Evolutionary conservation across 176 grass and related monocot genomes (phyloP).

Genomic region (Puya raimondii): DNA sequence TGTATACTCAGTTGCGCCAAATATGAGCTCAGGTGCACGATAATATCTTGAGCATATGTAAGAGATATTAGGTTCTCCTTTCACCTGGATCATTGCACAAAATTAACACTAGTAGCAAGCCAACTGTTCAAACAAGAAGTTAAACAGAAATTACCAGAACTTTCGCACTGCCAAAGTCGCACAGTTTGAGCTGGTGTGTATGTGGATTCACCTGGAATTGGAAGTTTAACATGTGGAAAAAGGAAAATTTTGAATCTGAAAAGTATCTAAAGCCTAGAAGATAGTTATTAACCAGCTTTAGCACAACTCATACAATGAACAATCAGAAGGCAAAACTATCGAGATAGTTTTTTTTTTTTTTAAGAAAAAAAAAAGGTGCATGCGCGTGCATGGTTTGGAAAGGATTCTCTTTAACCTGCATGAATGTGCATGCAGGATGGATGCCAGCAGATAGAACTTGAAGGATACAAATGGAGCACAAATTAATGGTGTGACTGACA

Average conservation of each 20-base stretch:
- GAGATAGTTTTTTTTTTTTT: too few species aligned
- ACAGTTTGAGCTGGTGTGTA: slow-evolving; percentile 43
- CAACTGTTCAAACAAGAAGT: background rate
- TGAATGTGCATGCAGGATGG: background rate
- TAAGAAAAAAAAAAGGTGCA: background rate
- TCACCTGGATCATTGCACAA: slow-evolving; percentile 35
- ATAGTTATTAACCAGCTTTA: background rate
- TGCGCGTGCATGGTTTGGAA: too few species aligned
- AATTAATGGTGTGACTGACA: background rate
- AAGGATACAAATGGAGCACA: background rate
- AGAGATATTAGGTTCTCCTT: slow-evolving; percentile 95
- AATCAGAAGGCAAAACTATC: background rate
- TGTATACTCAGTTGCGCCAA: slow-evolving; percentile 95
- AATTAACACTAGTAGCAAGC: background rate
- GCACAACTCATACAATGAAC: background rate
- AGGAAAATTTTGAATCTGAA: slow-evolving; percentile 2
- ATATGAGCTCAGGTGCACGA: slow-evolving; percentile 94
- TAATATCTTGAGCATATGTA: slow-evolving; percentile 99
- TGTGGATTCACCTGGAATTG: slow-evolving; percentile 45
- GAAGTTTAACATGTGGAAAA: slow-evolving; percentile 7
- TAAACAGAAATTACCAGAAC: slow-evolving; percentile 27
- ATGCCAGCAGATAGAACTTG: background rate
- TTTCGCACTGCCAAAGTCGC: slow-evolving; percentile 44
- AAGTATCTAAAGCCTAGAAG: slow-evolving; percentile 1
- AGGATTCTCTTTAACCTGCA: background rate